phyloP scores from a whole-genome alignment of 1,284 basidiomycete genomes.

The Ceratobasidium sp. region DNA sequence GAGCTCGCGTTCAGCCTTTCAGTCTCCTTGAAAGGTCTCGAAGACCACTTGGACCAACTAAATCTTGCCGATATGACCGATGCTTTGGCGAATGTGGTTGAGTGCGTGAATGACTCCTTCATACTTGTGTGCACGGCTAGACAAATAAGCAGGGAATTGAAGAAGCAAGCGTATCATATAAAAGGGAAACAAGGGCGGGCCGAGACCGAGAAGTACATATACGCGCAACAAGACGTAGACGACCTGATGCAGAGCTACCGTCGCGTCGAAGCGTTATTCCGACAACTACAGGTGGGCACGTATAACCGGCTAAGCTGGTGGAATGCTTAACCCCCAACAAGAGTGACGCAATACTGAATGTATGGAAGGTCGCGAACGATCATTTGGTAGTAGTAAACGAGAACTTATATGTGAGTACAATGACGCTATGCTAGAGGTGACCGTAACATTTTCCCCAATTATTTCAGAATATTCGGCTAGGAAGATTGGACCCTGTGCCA shows the following conservation, averaged over 20 bases:
- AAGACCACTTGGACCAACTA: background rate
- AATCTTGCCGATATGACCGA: background rate
- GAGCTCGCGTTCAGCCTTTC: background rate
- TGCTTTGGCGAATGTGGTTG: background rate
- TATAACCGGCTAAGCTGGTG: background rate
- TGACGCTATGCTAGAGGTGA: background rate
- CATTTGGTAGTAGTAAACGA: background rate
- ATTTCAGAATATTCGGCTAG: background rate
- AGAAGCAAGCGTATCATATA: background rate
- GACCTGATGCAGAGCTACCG: background rate
- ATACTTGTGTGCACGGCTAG: background rate
- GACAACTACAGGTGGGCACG: background rate
- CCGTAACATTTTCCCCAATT: no score
- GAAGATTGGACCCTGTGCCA: background rate
- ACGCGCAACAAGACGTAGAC: background rate
- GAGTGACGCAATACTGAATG: background rate
- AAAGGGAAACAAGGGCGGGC: background rate
- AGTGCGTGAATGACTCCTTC: background rate
- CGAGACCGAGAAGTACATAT: background rate
- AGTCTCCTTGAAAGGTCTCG: background rate
- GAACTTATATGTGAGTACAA: background rate
- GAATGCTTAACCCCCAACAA: background rate
- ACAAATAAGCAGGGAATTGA: background rate
- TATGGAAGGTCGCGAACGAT: background rate
- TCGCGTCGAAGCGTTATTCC: background rate